Base-by-base conservation (phyloP, 73 alveolate species). In the Tetrahymena malaccensis region DNA sequence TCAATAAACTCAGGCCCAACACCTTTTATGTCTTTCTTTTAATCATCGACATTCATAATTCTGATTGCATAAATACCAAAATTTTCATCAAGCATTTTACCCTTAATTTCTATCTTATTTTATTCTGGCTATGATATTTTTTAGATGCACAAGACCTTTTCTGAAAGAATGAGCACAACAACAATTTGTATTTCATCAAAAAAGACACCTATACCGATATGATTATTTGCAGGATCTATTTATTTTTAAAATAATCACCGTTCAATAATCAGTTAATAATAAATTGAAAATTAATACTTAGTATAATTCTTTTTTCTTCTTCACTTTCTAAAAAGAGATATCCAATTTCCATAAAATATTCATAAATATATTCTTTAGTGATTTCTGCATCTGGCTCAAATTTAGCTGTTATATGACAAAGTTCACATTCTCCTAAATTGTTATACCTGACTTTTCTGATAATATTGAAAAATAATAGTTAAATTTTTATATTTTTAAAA, bases 21-120 rank as follows among this genome's bases (percentile, higher is more conserved):
- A 33, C 97, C 96, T 55, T 94, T 95, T 34, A 96, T 94, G 40
- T 98, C 99, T 93, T 98, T 98, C 98, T 97, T 97, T 85, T 94
- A 17, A 85, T 97, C 98, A 93, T 96, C 96, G 34, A 95, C 85
- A 22, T 97, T 94, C n/a, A 97, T 95, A 44, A 99, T 97, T 96
- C 99, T 97, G 55, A 97, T 97, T 10, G 99, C 99, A 96, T 99
- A 99, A 93, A 99, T 98, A 84, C 99, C 99, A 93, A 98, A 98
- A 44, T 98, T 98, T 40, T 96, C 98, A 85, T 97, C 97, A 25
- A 97, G 96, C 99, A 99, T 98, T 95, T 96, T 98, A 35, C 99
- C 99, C 96, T 97, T 97, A 25, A 99, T 95, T 27, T 97, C 97
- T 17, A 99, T 97, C 33, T 97, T 98, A 70, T 97, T 98, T 34